A percentile compares a stretch with the other conserved stretches of the same genome.
Conservation (phyloP, 352 stramenopile species). For the Phytopythium ostracodes region DNA sequence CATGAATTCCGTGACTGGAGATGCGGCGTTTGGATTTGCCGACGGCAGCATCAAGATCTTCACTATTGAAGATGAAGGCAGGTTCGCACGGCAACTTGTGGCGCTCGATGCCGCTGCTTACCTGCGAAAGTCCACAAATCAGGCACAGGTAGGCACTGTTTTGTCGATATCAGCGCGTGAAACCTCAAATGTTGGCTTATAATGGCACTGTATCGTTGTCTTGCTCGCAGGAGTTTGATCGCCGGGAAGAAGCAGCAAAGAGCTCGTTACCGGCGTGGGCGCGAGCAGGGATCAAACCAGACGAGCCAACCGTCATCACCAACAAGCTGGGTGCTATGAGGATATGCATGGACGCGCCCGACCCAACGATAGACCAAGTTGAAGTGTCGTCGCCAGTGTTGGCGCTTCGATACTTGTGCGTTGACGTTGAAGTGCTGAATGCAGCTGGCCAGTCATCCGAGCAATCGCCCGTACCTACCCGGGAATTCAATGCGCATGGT, state of each 20-base stretch:
- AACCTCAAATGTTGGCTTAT: neutral
- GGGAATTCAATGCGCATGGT: conserved; percentile 41
- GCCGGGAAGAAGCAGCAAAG: conserved; percentile 11
- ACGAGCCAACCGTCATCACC: conserved; percentile 4
- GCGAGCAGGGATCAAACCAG: conserved; percentile 14
- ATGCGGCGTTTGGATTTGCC: conserved; percentile 64
- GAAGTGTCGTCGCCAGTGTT: conserved; percentile 47
- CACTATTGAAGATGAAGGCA: conserved; percentile 27
- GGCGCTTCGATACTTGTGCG: conserved; percentile 45
- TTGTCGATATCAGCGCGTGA: neutral
- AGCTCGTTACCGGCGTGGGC: conserved; percentile 68
- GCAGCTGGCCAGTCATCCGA: neutral
- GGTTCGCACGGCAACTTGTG: conserved; percentile 51
- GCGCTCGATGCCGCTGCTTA: conserved; percentile 44
- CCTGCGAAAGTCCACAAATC: conserved; percentile 27
- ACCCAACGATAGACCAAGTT: conserved; percentile 8
- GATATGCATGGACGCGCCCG: neutral
- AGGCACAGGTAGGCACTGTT: conserved; percentile 26
- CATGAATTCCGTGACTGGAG: conserved; percentile 56
- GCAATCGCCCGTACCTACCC: neutral
- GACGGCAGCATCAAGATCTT: conserved; percentile 68
- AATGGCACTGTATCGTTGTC: neutral
- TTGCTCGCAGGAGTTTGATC: neutral
- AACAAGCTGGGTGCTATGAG: neutral
- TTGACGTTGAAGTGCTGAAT: conserved; percentile 8